A percentile compares a stretch with the other conserved stretches of the same genome.
These are phyloP conservation scores for Pascua guehoae DNA, from an alignment of 1,284 basidiomycete genomes.

Conservation along the genomic window DNA sequence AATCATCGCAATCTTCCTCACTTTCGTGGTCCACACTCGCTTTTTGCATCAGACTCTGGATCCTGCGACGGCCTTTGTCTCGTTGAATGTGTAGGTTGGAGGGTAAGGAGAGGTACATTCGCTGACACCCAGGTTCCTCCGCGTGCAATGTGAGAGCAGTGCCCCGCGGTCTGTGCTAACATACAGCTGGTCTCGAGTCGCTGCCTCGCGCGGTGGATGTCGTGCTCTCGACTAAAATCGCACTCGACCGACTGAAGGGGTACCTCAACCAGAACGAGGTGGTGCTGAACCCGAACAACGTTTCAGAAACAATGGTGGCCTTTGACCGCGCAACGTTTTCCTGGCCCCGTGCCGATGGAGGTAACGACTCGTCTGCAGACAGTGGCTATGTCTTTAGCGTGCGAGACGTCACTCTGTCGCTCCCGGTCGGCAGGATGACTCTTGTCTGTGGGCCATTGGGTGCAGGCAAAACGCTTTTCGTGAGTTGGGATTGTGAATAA, in stretches of 20 bases:
- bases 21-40: conserved; percentile 44
- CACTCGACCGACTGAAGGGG: conserved; percentile 33
- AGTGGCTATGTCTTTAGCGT: conserved; percentile 24
- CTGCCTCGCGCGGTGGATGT: conserved; percentile 33
- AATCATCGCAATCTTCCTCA: conserved; percentile 34
- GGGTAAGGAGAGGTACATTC: background rate
- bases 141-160: conserved; percentile 26
- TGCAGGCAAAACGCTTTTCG: conserved; percentile 46
- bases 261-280: conserved; percentile 43
- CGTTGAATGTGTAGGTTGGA: conserved; percentile 33
- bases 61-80: conserved; percentile 45
- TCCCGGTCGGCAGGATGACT: conserved; percentile 37
- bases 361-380: background rate
- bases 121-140: conserved; percentile 20
- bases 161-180: background rate
- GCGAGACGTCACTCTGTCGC: conserved; percentile 24
- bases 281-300: conserved; percentile 13
- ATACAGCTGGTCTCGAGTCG: conserved; percentile 24
- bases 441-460: conserved; percentile 47
- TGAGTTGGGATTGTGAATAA: conserved; percentile 16
- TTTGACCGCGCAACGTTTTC: conserved; percentile 33
- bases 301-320: conserved; percentile 20
- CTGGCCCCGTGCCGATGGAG: conserved; percentile 30
- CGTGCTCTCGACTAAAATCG: conserved; percentile 34
- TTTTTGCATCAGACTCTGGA: conserved; percentile 33